A percentile compares a stretch with the other conserved stretches of the same genome.
These are phyloP conservation scores for Aureobasidium vineae DNA, from an alignment of 2,329 filamentous ascomycete genomes.

Conservation along the genomic window DNA sequence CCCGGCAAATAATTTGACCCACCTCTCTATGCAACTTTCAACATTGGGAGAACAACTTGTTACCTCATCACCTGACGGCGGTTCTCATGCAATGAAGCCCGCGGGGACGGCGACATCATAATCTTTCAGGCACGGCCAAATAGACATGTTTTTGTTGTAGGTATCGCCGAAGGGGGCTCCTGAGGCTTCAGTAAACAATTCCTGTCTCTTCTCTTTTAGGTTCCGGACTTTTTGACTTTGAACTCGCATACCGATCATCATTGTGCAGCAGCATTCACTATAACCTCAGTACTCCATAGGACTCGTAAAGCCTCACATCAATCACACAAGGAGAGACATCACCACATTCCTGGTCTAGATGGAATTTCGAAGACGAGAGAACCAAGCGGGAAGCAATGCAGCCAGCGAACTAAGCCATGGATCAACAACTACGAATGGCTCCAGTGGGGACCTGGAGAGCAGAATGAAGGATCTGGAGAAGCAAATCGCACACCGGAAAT, in stretches of 20 bases:
- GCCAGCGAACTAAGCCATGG: background rate
- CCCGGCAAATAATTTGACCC: background rate
- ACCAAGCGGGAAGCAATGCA: background rate
- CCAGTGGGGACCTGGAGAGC: background rate
- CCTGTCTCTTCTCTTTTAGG: background rate
- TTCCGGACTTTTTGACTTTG: background rate
- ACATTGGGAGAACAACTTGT: background rate
- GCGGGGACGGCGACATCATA: conserved; percentile 14
- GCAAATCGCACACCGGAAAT: background rate
- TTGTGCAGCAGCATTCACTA: background rate
- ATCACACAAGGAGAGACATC: background rate
- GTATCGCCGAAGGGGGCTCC: background rate
- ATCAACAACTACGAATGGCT: background rate
- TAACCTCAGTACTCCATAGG: background rate
- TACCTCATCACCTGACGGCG: background rate
- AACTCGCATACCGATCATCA: too few relatives aligned
- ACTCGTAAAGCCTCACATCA: too few relatives aligned
- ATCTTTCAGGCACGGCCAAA: background rate
- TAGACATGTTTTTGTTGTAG: background rate
- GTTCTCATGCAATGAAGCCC: background rate
- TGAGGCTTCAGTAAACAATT: background rate
- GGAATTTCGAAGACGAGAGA: conserved; percentile 1
- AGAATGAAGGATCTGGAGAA: conserved; percentile 18
- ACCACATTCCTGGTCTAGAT: background rate
- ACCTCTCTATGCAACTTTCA: conserved; percentile 3